Base-by-base conservation (phyloP, 1,284 basidiomycete species). In the Apiotrichum sp. region DNA sequence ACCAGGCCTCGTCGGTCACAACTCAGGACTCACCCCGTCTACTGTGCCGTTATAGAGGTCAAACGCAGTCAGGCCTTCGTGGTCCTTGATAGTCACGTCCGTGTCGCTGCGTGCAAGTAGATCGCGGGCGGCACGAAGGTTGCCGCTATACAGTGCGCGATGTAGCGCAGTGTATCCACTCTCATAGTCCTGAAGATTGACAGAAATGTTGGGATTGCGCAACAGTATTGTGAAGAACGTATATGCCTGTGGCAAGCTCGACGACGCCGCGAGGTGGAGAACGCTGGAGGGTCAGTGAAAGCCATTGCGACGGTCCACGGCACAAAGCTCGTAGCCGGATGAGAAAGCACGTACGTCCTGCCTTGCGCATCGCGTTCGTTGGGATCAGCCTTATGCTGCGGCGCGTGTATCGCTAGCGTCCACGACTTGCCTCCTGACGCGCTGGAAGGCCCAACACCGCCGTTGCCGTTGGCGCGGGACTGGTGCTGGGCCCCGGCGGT, bases 21-120 rank as follows among this genome's bases (percentile, higher is more conserved):
- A 50, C 16, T 38, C 4, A 29, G 11, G 7, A 32, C 5, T 64
- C 58, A 73, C 71, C 0, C 83, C 86, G 57, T 85, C 82, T 35
- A 96, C 79, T 0, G 91, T 95, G 4, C 87, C 86, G 68, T 97
- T 97, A 78, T 93, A 98, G 32, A 98, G 77, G 68, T 98, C 95
- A 63, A 93, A 93, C 0, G 93, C 85, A 0, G 90, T 92, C 72
- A 96, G 86, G 1, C 93, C 95, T 68, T 98, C 95, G 39, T 79
- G 72, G 68, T 98, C 96, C 72, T 91, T 93, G 55, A 91, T 66
- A 1, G 82, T 78, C 0, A 80, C 75, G 67, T 98, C 91, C 16
- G 84, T 84, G 66, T 95, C 90, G 33, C 80, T 66, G 39, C 86
- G 83, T 42, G 93, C 78, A 6, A 98, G 79, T 14, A 93, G 77